Percentiles rank a stretch among this genome's conserved stretches.
Conservation (phyloP, 164 flowering plant species). For the Cinnamomum chago region DNA sequence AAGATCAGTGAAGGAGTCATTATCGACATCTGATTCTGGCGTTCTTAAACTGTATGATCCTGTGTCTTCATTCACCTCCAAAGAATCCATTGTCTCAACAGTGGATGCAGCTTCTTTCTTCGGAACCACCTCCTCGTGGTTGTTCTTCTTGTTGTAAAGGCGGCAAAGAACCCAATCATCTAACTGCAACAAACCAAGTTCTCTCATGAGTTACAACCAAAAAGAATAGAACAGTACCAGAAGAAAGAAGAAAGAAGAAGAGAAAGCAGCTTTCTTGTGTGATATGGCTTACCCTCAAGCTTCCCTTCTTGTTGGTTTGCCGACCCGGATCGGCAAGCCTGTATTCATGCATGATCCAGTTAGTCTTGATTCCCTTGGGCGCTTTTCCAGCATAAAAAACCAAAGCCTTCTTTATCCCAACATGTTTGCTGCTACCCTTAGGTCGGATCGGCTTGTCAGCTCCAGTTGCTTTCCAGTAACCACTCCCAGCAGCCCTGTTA, state of each 20-base stretch:
- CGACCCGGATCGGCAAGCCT: constrained; percentile 19
- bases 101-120: constrained; percentile 4
- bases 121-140: constrained; percentile 6
- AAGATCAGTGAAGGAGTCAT: constrained; percentile 9
- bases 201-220: neutral
- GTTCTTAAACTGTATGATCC: constrained; percentile 17
- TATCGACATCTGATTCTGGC: constrained; percentile 16
- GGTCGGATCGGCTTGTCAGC: constrained; percentile 26
- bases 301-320: constrained; percentile 16
- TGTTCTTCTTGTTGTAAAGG: constrained; percentile 26
- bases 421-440: constrained; percentile 4
- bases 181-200: constrained; percentile 14
- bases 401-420: constrained; percentile 25
- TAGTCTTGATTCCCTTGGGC: constrained; percentile 26
- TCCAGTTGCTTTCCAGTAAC: constrained; percentile 30
- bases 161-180: constrained; percentile 30
- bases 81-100: constrained; percentile 14
- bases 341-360: constrained; percentile 32
- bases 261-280: neutral
- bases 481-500: constrained; percentile 22
- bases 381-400: constrained; percentile 29
- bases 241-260: neutral
- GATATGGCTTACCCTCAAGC: constrained; percentile 16
- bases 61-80: constrained; percentile 9
- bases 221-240: neutral